Evolutionary conservation across 164 flowering plant genomes (phyloP).

Genomic region (Platanus orientalis): DNA sequence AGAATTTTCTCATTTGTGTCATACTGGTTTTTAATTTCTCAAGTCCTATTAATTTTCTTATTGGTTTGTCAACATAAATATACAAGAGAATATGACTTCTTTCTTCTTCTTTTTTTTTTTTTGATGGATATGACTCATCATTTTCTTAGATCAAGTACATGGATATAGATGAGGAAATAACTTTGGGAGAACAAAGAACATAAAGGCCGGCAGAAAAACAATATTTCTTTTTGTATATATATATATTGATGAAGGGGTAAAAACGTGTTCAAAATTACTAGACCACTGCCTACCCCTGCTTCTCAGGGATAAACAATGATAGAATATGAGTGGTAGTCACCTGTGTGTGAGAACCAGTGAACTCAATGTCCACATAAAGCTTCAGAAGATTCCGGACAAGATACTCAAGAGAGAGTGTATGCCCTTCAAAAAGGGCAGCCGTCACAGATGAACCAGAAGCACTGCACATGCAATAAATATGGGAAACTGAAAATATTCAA

Average conservation of each 20-base stretch:
- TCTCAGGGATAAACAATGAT: neutral
- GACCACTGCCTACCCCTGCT: no score
- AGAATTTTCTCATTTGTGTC: neutral
- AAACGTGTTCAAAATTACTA: no score
- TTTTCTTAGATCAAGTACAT: no score
- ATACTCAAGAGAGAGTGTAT: constrained; percentile 72
- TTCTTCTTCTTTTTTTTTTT: no score
- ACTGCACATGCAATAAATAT: constrained; percentile 37
- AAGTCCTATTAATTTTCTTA: neutral
- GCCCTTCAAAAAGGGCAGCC: constrained; percentile 82
- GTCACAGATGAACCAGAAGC: constrained; percentile 78
- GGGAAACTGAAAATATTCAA: neutral
- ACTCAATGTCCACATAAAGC: constrained; percentile 98
- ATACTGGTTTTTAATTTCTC: neutral
- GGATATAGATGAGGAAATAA: no score
- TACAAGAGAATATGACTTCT: no score
- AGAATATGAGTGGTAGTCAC: constrained; percentile 25
- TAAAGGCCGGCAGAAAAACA: no score
- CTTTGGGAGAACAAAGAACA: no score
- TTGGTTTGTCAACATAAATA: neutral
- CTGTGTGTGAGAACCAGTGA: constrained; percentile 99
- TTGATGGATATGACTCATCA: no score
- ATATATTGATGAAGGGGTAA: no score
- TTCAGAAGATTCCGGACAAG: constrained; percentile 93
- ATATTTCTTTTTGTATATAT: no score